Conservation (phyloP, 495 filamentous ascomycete species). For the Penicillium crystallinum region DNA sequence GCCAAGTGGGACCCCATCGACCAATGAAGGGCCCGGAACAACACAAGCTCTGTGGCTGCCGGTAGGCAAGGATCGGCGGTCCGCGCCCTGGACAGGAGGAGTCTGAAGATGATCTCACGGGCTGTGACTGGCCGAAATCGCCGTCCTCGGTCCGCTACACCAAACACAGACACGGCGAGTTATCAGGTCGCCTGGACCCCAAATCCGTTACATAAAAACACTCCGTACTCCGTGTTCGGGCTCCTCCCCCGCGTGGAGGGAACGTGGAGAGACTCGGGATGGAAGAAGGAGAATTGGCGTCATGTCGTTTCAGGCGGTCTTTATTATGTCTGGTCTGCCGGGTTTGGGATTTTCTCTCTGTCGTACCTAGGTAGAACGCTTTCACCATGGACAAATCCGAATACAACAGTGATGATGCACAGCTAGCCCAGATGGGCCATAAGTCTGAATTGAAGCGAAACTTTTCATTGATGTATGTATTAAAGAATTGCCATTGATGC, state of each 20-base stretch:
- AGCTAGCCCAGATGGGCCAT: conserved; percentile 61
- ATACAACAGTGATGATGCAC: conserved; percentile 40
- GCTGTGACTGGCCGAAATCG: conserved; percentile 9
- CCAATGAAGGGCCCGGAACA: not conserved
- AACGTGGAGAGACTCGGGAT: conserved; percentile 5
- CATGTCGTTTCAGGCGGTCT: conserved; percentile 6
- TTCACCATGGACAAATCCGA: conserved; percentile 20
- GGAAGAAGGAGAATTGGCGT: conserved; percentile 12
- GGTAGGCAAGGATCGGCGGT: conserved; percentile 3
- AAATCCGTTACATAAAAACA: conserved; percentile 23
- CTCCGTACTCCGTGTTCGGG: not conserved
- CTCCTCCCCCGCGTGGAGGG: conserved; percentile 10
- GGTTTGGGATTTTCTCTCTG: not conserved
- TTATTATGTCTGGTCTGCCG: conserved; percentile 4
- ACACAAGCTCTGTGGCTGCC: conserved; percentile 9
- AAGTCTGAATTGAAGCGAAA: conserved; percentile 59
- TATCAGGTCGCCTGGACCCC: conserved; percentile 22
- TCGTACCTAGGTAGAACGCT: not conserved
- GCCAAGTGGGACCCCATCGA: not conserved
- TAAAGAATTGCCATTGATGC: not conserved
- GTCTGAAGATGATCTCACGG: not conserved
- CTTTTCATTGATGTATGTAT: conserved; percentile 42
- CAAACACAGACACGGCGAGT: conserved; percentile 8
- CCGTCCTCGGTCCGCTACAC: conserved; percentile 15
- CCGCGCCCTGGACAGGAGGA: not conserved